Percentiles rank a stretch among this genome's conserved stretches.
Conservation (phyloP, 2,329 filamentous ascomycete species). For the Drechslerella stenobrocha region DNA sequence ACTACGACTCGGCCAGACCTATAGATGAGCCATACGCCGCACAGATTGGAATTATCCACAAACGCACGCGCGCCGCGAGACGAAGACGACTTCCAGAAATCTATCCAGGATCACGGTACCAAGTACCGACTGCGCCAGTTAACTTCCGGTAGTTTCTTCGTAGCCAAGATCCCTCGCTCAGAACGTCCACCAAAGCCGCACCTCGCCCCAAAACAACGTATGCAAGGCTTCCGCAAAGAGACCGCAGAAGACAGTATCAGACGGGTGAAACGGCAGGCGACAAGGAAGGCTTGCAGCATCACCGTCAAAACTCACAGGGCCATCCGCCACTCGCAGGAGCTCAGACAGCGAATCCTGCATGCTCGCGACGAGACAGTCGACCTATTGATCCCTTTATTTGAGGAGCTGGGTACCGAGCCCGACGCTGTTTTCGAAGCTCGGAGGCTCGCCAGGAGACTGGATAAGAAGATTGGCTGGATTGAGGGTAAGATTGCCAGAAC, state of each 20-base stretch:
- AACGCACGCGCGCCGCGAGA: slow-evolving; percentile 19
- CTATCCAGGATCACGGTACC: slow-evolving; percentile 28
- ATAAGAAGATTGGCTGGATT: slow-evolving; percentile 15
- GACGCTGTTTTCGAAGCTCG: slow-evolving; percentile 28
- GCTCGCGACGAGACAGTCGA: slow-evolving; percentile 36
- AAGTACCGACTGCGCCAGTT: slow-evolving; percentile 27
- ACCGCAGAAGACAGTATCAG: slow-evolving; percentile 27
- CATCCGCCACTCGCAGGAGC: slow-evolving; percentile 24
- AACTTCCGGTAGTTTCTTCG: slow-evolving; percentile 12
- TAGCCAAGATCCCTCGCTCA: slow-evolving; percentile 27
- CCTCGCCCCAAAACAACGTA: slow-evolving; percentile 30
- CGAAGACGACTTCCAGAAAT: slow-evolving; percentile 15
- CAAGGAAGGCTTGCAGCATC: slow-evolving; percentile 7
- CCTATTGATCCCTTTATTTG: slow-evolving; percentile 31
- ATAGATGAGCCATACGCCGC: slow-evolving; percentile 39
- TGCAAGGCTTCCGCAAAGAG: slow-evolving; percentile 32
- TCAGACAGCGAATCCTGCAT: slow-evolving; percentile 29
- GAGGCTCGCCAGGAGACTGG: slow-evolving; percentile 14
- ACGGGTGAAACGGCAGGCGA: slow-evolving; percentile 23
- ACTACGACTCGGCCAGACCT: not conserved
- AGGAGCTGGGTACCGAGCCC: slow-evolving; percentile 25
- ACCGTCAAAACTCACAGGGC: slow-evolving; percentile 14
- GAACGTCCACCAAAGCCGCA: slow-evolving; percentile 16
- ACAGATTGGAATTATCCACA: slow-evolving; percentile 18
- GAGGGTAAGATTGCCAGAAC: slow-evolving; percentile 20